Evolutionary conservation across 2,329 filamentous ascomycete species (phyloP).

Genomic region (Trichocomaceae sp.): DNA sequence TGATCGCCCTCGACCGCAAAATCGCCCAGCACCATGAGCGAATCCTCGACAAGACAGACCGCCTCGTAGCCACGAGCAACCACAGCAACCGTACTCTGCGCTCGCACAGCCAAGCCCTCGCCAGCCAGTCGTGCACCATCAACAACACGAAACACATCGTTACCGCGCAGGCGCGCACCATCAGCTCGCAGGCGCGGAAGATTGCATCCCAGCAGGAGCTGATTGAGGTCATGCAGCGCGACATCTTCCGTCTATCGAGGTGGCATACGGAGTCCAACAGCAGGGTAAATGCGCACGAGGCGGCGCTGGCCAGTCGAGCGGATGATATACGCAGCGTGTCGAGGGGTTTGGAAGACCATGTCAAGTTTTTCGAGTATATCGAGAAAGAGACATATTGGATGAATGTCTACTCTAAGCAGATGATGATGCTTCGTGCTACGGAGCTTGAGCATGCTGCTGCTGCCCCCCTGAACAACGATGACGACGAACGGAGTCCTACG

Average conservation of each 20-base stretch:
- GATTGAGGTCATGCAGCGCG: background rate
- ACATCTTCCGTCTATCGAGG: background rate
- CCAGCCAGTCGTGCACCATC: background rate
- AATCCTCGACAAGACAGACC: background rate
- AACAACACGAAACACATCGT: background rate
- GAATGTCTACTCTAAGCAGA: conserved; percentile 4
- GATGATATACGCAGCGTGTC: background rate
- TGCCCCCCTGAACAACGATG: no score
- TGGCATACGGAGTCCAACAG: background rate
- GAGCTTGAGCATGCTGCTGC: background rate
- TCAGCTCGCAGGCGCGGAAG: background rate
- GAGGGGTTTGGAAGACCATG: background rate
- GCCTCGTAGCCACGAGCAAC: background rate
- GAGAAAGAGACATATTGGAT: conserved; percentile 3
- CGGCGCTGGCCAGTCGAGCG: background rate
- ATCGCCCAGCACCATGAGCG: background rate
- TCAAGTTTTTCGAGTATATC: background rate
- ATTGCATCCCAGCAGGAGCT: background rate
- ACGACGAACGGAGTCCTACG: background rate
- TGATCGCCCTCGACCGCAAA: background rate
- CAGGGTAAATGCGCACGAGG: background rate
- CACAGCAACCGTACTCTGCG: background rate
- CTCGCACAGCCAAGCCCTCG: background rate
- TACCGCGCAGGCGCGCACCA: background rate
- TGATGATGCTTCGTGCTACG: background rate